These are phyloP conservation scores for Nannochloropsis salina DNA, from an alignment of 108 stramenopile species.

Conservation along the genomic window DNA sequence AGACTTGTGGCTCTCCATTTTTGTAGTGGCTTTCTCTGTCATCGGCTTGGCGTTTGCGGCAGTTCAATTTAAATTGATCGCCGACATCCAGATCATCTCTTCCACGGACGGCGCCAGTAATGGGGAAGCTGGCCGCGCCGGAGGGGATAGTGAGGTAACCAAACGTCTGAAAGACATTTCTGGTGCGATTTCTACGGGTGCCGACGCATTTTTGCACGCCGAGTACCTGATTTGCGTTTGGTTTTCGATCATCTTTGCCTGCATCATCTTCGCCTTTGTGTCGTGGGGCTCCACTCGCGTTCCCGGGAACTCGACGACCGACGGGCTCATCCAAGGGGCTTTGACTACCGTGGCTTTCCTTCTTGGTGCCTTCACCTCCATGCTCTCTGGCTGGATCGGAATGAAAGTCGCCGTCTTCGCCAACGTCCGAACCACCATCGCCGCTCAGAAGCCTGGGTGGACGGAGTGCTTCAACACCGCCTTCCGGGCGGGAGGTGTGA, in stretches of 20 bases:
- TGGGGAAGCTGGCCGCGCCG: constrained; percentile 53
- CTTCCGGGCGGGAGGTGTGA: constrained; percentile 95
- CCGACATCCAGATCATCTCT: constrained; percentile 67
- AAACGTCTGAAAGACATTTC: constrained; percentile 76
- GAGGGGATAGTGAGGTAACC: constrained; percentile 59
- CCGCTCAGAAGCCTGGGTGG: constrained; percentile 67
- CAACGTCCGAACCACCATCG: constrained; percentile 89
- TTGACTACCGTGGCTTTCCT: constrained; percentile 86
- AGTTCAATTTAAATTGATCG: constrained; percentile 63
- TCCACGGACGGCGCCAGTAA: constrained; percentile 55
- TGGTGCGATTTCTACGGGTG: constrained; percentile 86
- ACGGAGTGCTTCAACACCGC: constrained; percentile 85
- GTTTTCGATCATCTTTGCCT: constrained; percentile 74
- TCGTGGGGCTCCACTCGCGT: constrained; percentile 59
- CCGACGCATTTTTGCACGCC: constrained; percentile 83
- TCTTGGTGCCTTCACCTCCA: constrained; percentile 81
- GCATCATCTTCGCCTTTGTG: constrained; percentile 76
- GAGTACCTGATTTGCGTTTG: constrained; percentile 89
- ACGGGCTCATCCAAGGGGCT: constrained; percentile 56
- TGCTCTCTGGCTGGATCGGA: constrained; percentile 76
- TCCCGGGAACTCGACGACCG: constrained; percentile 18
- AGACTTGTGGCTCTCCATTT: not conserved
- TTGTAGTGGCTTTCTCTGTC: constrained; percentile 31
- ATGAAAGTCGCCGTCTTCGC: constrained; percentile 97
- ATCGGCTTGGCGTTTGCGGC: constrained; percentile 45